Conservation (phyloP, 352 stramenopile species). For the Aphanomyces euteiches region DNA sequence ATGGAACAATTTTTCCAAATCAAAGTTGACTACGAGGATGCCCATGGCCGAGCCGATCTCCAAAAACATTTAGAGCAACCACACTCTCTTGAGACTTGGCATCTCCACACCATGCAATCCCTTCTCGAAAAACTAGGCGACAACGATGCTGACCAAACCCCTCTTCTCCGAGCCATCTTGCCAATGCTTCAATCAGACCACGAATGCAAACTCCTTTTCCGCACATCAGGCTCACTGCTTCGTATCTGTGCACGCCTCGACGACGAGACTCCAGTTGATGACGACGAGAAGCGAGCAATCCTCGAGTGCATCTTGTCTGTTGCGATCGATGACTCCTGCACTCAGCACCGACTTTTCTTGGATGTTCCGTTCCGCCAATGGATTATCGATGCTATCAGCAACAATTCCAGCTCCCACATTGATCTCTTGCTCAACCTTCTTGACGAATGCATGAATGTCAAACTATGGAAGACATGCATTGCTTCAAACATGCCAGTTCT, state of each 20-base stretch:
- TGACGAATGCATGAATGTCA: slow-evolving; percentile 50
- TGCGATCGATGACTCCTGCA: slow-evolving; percentile 5
- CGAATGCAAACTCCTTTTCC: slow-evolving; percentile 45
- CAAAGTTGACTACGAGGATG: slow-evolving; percentile 68
- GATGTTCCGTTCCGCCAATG: slow-evolving; percentile 17
- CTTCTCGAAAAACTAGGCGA: slow-evolving; percentile 50
- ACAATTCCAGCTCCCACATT: slow-evolving; percentile 38
- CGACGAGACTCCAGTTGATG: not conserved
- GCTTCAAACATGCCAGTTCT: slow-evolving; percentile 29
- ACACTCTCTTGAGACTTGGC: slow-evolving; percentile 31
- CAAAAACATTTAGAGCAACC: not conserved
- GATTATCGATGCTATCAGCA: slow-evolving; percentile 18
- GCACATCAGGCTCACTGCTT: slow-evolving; percentile 52
- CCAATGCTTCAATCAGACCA: slow-evolving; percentile 53
- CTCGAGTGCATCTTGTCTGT: slow-evolving; percentile 13
- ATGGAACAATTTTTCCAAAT: slow-evolving; percentile 68
- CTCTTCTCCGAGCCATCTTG: slow-evolving; percentile 47
- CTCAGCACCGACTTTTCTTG: slow-evolving; percentile 5
- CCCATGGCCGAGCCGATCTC: slow-evolving; percentile 39
- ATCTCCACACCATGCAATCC: slow-evolving; percentile 49
- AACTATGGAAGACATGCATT: slow-evolving; percentile 53
- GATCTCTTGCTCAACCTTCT: slow-evolving; percentile 34
- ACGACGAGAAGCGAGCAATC: not conserved
- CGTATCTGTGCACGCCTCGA: slow-evolving; percentile 45
- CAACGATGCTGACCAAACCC: slow-evolving; percentile 24